Conservation (phyloP, 2,329 filamentous ascomycete genomes). For the Tolypocladium endophyticum region DNA sequence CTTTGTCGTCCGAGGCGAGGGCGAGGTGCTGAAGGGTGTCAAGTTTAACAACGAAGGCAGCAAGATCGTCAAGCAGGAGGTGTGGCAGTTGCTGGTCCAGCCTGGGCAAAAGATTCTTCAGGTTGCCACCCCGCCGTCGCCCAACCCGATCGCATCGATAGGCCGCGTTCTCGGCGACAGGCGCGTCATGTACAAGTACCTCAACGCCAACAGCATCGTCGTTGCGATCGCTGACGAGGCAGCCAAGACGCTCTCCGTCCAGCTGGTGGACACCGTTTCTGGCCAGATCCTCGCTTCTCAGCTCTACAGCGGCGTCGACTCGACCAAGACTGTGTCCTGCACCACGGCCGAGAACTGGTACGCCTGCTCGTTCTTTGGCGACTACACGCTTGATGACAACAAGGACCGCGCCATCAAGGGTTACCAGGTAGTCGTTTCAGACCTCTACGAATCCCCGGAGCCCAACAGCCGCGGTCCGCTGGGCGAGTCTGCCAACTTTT, state of each 20-base stretch:
- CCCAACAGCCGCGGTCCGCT: slow-evolving; percentile 79
- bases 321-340: slow-evolving; percentile 61
- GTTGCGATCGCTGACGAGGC: slow-evolving; percentile 57
- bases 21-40: slow-evolving; percentile 43
- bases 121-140: slow-evolving; percentile 56
- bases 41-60: slow-evolving; percentile 35
- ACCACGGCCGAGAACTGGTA: slow-evolving; percentile 93
- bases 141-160: slow-evolving; percentile 89
- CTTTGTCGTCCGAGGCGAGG: slow-evolving; percentile 40
- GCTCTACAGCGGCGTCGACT: slow-evolving; percentile 64
- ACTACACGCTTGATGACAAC: slow-evolving; percentile 46
- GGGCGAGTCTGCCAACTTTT: slow-evolving; percentile 60
- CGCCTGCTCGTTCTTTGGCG: slow-evolving; percentile 66
- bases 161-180: slow-evolving; percentile 87
- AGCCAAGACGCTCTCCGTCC: slow-evolving; percentile 53
- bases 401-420: slow-evolving; percentile 57
- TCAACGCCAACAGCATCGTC: slow-evolving; percentile 78
- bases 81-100: slow-evolving; percentile 66
- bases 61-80: slow-evolving; percentile 31
- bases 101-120: slow-evolving; percentile 56
- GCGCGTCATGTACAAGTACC: slow-evolving; percentile 93
- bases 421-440: slow-evolving; percentile 75
- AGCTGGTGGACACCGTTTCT: slow-evolving; percentile 77
- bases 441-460: slow-evolving; percentile 79
- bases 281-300: slow-evolving; percentile 67